These are phyloP conservation scores for Pleurotus sapidus DNA, from an alignment of 768 basidiomycete genomes.

Conservation along the genomic window DNA sequence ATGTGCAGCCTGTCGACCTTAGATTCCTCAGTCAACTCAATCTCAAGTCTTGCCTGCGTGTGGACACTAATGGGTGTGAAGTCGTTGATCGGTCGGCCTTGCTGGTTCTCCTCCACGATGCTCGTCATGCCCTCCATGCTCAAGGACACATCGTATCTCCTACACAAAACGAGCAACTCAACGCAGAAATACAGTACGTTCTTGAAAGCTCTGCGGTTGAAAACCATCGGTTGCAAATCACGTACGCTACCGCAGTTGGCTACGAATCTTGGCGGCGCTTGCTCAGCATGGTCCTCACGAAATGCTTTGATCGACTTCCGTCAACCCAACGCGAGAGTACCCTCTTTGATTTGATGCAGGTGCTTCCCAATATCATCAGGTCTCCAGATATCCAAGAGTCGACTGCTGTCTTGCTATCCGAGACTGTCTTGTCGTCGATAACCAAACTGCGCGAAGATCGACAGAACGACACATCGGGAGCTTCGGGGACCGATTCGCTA, in stretches of 20 bases:
- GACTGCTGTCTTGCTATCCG: conserved; percentile 81
- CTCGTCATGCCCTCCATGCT: conserved; percentile 58
- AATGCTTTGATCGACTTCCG: conserved; percentile 82
- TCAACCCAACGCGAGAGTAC: conserved; percentile 84
- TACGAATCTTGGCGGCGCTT: conserved; percentile 85
- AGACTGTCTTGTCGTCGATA: conserved; percentile 75
- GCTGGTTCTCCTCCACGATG: conserved; percentile 60
- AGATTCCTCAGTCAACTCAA: conserved; percentile 66
- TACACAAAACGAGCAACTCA: conserved; percentile 63
- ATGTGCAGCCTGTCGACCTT: conserved; percentile 53
- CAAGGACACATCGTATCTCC: conserved; percentile 66
- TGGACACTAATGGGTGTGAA: conserved; percentile 73
- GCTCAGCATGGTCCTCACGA: conserved; percentile 81
- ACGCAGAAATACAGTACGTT: conserved; percentile 69
- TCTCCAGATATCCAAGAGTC: conserved; percentile 64
- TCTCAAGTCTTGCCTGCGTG: conserved; percentile 65
- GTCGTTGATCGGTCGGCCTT: conserved; percentile 76
- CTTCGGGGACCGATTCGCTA: conserved; percentile 62
- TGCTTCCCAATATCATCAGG: conserved; percentile 68
- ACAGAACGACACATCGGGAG: conserved; percentile 66
- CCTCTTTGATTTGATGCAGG: conserved; percentile 86
- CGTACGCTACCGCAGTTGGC: conserved; percentile 63
- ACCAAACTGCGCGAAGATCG: conserved; percentile 88
- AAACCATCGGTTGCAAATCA: conserved; percentile 83
- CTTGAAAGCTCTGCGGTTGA: conserved; percentile 83